Evolutionary conservation across 192 early-diverging fungal species (phyloP).

Genomic region (Coemansia sp.): DNA sequence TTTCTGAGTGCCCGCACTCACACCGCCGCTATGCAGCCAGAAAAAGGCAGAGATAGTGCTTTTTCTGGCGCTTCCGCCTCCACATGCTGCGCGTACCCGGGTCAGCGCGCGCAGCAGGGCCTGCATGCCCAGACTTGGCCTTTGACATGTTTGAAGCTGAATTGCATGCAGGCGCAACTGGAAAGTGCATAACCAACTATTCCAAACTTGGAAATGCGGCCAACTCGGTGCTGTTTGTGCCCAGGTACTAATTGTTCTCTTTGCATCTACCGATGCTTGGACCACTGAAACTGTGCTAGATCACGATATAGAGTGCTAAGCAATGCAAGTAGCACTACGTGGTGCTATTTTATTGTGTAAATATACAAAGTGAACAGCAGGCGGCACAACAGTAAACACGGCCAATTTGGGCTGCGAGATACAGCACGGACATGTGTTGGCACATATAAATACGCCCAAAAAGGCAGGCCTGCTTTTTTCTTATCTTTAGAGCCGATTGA

Average conservation of each 20-base stretch:
- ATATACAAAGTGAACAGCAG: neutral
- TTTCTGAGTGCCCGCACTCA: constrained; percentile 2
- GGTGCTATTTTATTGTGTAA: constrained; percentile 1
- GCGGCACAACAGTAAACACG: neutral
- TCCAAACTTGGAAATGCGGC: neutral
- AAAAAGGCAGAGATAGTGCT: constrained; percentile 6
- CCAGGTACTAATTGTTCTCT: neutral
- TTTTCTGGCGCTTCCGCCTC: neutral
- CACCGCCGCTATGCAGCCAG: neutral
- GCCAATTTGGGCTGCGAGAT: neutral
- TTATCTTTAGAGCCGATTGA: neutral
- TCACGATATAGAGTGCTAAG: neutral
- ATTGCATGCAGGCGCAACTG: neutral
- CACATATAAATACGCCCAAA: neutral
- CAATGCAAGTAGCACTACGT: neutral
- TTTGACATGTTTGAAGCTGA: neutral
- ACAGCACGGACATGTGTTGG: neutral
- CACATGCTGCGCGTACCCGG: neutral
- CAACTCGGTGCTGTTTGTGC: neutral
- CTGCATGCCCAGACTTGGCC: constrained; percentile 1
- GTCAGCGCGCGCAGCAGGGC: constrained; percentile 6
- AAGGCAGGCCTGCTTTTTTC: neutral
- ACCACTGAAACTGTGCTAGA: neutral
- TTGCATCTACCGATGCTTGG: neutral
- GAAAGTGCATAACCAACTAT: neutral